Evolutionary conservation across 176 grass and related monocot species (phyloP), one percentile per base, ranked within the genome.

Genomic region (Cocos nucifera): DNA sequence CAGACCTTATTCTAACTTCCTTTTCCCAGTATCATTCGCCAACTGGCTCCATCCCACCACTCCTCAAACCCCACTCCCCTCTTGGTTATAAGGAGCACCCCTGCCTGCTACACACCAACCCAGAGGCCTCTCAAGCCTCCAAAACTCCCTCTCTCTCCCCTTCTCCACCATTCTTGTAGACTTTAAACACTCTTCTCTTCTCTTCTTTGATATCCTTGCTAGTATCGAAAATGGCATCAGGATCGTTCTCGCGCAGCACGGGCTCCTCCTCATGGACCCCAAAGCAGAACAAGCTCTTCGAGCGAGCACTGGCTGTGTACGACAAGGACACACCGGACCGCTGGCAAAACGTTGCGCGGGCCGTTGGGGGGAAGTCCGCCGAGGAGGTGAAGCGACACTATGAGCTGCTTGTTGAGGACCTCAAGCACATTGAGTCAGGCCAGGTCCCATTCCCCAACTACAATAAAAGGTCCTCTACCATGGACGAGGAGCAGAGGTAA

Each of bases 301-400:
- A 90, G 75, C 8, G 3, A 10, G 87, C 79, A 12, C 67, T 90
- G 23, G 61, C 56, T 6, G 58, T 1, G 16, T 90, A 83, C 6
- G 82, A 77, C 68, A 56, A 64, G 69, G 61, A 77, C 68, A 68
- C 79, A 2, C 82, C 87, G 0, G 82, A 90, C 56, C 25, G 56
- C 19, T 90, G 79, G 79, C 56, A 83, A 27, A 90, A 90, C 0
- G 79, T 90, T 50, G 87, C 87, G 3, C 79, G 52, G n/a, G 72
- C 83, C 22, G 81, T 86, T 17, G 58, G 70, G 49, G 89, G 85
- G 22, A 95, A 89, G 55, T 69, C 86, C 1, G 77, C 50, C 0
- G 83, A 84, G 15, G 90, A 90, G 0, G 80, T 95, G 76, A 82
- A 87, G 86, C 77, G 51, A 59, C 90, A 90, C 75, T 87, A 77